Base-by-base conservation (phyloP, 2,329 filamentous ascomycete species). In the Penicillium sp. region DNA sequence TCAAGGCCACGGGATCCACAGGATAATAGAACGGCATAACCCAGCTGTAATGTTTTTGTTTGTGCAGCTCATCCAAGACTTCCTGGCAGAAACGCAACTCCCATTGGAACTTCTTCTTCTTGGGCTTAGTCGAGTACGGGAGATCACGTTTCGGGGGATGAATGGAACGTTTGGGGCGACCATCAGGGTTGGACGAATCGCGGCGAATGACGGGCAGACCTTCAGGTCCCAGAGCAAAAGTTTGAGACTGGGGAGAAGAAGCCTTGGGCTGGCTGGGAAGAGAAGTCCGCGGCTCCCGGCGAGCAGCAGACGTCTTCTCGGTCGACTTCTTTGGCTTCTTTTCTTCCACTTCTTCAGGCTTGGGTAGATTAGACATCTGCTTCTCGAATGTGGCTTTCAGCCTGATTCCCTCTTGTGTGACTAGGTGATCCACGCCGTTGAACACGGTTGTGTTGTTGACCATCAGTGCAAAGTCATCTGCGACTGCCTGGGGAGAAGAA, bases 71-170 rank as follows among this genome's bases (percentile, higher is more conserved):
- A 32, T 84, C 82, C 53, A 97, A 70, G 1, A 93, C 85, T 55
- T 90, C 85, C 60, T 95, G 88, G 68, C 90, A 93, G 73, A 97
- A 99, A 62, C 89, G 91, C 51, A 97, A 80, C 73, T 97, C 93
- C 38, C 90, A 86, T 61, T 91, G 87, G 59, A 89, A 86, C 77
- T 93, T 94, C 84, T 96, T 89, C 76, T 86, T 92, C 78, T 95
- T 95, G 10, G 91, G 90, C 69, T 91, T 90, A 59, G 88, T 86
- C 16, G 87, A 84, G 70, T 97, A 97, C 7, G 92, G 88, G n/a
- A 97, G 81, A 68, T 97, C 94, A 62, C 93, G 92, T 67, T 93
- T 92, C 0, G 94, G 91, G 8, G 92, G 89, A 65, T 96, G 91
- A 51, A 97, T 96, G 13, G 93, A 91, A 50, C 94, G 88, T 79